These are phyloP conservation scores for Coemansia sp. DNA, from an alignment of 192 early-diverging fungal species.

Conservation along the genomic window DNA sequence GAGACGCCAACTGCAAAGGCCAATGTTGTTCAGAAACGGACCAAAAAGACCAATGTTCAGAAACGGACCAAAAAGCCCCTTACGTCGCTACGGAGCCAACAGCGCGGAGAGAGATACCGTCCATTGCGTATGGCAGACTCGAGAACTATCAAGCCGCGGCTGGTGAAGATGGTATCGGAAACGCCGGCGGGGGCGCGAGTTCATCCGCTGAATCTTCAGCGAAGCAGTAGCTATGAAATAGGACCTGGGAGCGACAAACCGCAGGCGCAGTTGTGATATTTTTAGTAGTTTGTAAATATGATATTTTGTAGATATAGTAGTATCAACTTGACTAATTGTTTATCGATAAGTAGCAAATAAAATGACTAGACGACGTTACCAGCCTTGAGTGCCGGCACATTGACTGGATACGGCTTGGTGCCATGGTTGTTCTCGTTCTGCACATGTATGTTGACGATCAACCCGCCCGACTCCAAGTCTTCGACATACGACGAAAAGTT, in stretches of 20 bases:
- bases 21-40: not conserved
- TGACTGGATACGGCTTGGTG: slow-evolving; percentile 53
- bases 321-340: no score
- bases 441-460: slow-evolving; percentile 59
- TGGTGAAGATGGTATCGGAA: not conserved
- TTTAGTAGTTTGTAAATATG: no score
- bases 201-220: not conserved
- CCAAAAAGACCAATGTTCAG: not conserved
- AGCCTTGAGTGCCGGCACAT: slow-evolving; percentile 37
- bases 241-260: no score
- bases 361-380: not conserved
- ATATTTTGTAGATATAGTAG: no score
- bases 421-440: slow-evolving; percentile 57
- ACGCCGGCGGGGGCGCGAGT: not conserved
- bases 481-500: slow-evolving; percentile 62
- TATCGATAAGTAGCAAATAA: no score
- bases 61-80: not conserved
- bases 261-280: no score
- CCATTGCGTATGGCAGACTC: not conserved
- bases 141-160: not conserved
- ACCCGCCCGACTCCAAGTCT: slow-evolving; percentile 22
- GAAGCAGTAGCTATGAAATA: not conserved
- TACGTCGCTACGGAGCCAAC: not conserved
- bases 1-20: slow-evolving; percentile 3
- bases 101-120: not conserved